These are phyloP conservation scores for Pythium brachiatum DNA, from an alignment of 352 stramenopile genomes.

Conservation along the genomic window DNA sequence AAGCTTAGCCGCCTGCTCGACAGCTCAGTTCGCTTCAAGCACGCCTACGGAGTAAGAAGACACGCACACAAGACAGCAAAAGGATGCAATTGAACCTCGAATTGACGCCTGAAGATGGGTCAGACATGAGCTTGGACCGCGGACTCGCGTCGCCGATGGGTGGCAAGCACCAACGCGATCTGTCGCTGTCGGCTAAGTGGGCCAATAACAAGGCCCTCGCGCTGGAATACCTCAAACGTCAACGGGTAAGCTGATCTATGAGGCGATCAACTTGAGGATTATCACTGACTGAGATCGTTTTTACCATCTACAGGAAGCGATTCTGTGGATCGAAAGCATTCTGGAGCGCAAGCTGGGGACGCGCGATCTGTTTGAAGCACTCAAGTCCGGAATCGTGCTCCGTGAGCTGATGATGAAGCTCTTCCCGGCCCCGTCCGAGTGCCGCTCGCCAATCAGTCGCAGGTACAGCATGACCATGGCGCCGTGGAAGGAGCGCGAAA, in stretches of 20 bases:
- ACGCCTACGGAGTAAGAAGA: background rate
- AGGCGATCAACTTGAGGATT: background rate
- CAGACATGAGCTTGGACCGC: slow-evolving; percentile 14
- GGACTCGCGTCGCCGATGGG: slow-evolving; percentile 50
- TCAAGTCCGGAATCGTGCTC: slow-evolving; percentile 76
- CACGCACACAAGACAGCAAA: background rate
- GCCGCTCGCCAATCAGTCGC: slow-evolving; percentile 67
- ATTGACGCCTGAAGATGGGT: slow-evolving; percentile 32
- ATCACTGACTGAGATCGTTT: background rate
- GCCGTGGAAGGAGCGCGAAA: slow-evolving; percentile 83
- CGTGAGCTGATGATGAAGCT: slow-evolving; percentile 67
- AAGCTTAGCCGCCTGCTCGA: background rate
- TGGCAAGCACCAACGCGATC: slow-evolving; percentile 61
- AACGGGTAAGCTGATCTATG: slow-evolving; percentile 36
- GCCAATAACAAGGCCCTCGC: slow-evolving; percentile 67
- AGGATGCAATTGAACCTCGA: slow-evolving; percentile 47
- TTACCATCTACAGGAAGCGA: slow-evolving; percentile 41
- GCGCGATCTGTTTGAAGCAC: slow-evolving; percentile 53
- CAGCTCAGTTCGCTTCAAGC: background rate
- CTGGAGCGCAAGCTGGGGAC: slow-evolving; percentile 52
- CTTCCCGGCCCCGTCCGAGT: slow-evolving; percentile 49
- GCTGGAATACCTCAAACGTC: slow-evolving; percentile 69
- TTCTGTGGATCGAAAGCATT: slow-evolving; percentile 74
- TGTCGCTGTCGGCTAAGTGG: slow-evolving; percentile 78
- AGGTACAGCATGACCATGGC: slow-evolving; percentile 70